A percentile compares a stretch with the other conserved stretches of the same genome.
Evolutionary conservation across 2,329 filamentous ascomycete species (phyloP).

Genomic region (Xylariaceae sp.): DNA sequence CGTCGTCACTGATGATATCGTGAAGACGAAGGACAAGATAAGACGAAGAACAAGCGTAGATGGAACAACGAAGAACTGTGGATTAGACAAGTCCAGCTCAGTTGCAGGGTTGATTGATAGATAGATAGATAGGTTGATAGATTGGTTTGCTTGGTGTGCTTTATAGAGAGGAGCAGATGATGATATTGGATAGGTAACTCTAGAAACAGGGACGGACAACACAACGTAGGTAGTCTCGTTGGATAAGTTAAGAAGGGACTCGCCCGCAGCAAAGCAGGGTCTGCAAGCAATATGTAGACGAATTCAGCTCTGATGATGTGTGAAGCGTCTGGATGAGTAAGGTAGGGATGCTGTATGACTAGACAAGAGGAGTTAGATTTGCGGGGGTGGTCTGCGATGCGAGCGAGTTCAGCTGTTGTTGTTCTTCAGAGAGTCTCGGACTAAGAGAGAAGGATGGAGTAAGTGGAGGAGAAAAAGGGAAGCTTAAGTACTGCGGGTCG

Average conservation of each 20-base stretch:
- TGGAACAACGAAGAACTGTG: not conserved
- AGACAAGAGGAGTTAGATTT: not conserved
- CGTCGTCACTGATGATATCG: slow-evolving; percentile 20
- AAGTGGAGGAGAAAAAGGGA: slow-evolving; percentile 20
- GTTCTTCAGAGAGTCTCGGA: slow-evolving; percentile 15
- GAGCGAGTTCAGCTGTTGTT: slow-evolving; percentile 5
- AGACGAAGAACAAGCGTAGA: not conserved
- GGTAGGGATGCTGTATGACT: slow-evolving; percentile 7
- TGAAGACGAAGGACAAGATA: slow-evolving; percentile 14
- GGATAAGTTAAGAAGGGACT: slow-evolving; percentile 6
- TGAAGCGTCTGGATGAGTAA: slow-evolving; percentile 16
- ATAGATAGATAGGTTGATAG: not conserved
- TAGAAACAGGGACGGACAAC: not conserved
- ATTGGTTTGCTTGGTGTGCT: slow-evolving; percentile 1
- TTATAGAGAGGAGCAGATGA: slow-evolving; percentile 2
- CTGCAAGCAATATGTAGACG: slow-evolving; percentile 24
- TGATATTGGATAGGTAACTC: not conserved
- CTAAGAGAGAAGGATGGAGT: slow-evolving; percentile 16
- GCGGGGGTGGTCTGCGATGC: not conserved
- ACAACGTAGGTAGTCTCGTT: not conserved
- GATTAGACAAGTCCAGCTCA: slow-evolving; percentile 4
- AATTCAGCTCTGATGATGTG: slow-evolving; percentile 17
- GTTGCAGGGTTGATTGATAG: slow-evolving; percentile 6
- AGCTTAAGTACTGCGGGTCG: slow-evolving; percentile 19
- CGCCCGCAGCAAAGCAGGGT: slow-evolving; percentile 21